Evolutionary conservation across 1,139 yeast genomes (phyloP).

Genomic region (Diutina neorugosa): DNA sequence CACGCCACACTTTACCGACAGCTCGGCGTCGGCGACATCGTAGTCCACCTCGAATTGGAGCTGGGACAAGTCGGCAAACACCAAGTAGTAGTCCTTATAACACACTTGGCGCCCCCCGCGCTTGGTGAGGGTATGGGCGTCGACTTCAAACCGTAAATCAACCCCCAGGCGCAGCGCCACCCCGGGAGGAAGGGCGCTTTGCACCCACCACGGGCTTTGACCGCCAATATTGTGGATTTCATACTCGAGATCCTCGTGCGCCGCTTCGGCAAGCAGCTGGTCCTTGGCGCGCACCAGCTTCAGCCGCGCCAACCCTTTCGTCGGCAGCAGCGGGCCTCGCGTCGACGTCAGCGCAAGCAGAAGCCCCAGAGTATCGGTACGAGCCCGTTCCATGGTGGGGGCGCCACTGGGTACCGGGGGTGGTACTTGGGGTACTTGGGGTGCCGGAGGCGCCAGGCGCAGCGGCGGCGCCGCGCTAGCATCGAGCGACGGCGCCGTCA

Average conservation of each 20-base stretch:
- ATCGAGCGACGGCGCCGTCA: neutral
- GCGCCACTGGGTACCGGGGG: neutral
- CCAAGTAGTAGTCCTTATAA: conserved; percentile 57
- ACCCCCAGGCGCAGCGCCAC: conserved; percentile 31
- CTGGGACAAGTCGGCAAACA: conserved; percentile 67
- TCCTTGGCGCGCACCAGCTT: conserved; percentile 4
- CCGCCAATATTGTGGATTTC: conserved; percentile 24
- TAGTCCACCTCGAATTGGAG: conserved; percentile 45
- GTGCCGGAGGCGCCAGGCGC: neutral
- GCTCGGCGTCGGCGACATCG: conserved; percentile 42
- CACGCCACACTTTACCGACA: conserved; percentile 37
- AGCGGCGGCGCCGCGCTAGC: neutral
- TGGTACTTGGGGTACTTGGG: neutral
- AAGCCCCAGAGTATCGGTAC: neutral
- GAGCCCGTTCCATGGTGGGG: neutral
- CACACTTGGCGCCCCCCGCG: conserved; percentile 42
- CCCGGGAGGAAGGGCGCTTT: conserved; percentile 46
- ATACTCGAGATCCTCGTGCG: conserved; percentile 16
- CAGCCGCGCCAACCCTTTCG: conserved; percentile 3
- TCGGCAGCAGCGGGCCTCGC: neutral
- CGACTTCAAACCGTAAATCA: conserved; percentile 54
- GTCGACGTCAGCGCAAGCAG: conserved; percentile 1
- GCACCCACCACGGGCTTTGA: conserved; percentile 52
- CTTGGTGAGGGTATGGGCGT: conserved; percentile 40
- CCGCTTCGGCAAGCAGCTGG: conserved; percentile 15